A percentile compares a stretch with the other conserved stretches of the same genome.
Conservation (phyloP, 1,284 basidiomycete genomes). For the Irpex sp. region DNA sequence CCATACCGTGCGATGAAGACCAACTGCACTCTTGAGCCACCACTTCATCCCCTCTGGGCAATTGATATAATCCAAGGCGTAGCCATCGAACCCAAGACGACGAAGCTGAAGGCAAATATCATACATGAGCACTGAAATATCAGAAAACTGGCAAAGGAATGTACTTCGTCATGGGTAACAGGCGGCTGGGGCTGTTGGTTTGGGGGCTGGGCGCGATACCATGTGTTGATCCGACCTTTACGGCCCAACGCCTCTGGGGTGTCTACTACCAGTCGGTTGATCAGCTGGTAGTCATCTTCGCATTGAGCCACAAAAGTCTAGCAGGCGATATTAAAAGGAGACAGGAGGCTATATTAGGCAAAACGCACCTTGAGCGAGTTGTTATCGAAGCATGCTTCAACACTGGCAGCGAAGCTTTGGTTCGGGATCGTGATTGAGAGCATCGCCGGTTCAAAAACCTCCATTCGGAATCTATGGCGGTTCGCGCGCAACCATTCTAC, state of each 20-base stretch:
- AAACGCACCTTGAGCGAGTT: constrained; percentile 59
- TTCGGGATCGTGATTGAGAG: constrained; percentile 74
- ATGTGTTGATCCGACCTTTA: constrained; percentile 56
- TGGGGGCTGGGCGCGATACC: constrained; percentile 46
- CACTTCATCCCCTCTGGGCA: constrained; percentile 64
- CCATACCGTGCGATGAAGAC: constrained; percentile 69
- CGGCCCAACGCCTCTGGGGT: constrained; percentile 48
- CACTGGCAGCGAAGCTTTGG: constrained; percentile 56
- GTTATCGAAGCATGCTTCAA: constrained; percentile 72
- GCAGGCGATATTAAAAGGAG: not conserved
- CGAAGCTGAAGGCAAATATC: constrained; percentile 43
- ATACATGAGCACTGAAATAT: not conserved
- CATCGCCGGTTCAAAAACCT: constrained; percentile 84
- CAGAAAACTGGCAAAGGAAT: constrained; percentile 9
- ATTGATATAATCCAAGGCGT: constrained; percentile 74
- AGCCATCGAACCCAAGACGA: constrained; percentile 74
- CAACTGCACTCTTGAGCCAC: constrained; percentile 58
- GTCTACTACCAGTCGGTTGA: constrained; percentile 70
- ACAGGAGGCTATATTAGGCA: not conserved
- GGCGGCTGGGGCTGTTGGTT: constrained; percentile 43
- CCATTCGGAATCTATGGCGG: constrained; percentile 65
- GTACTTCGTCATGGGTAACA: constrained; percentile 54
- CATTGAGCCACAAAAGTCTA: constrained; percentile 88
- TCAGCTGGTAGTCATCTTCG: constrained; percentile 75
- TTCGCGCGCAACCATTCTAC: constrained; percentile 80